Conservation (phyloP, 768 basidiomycete genomes). For the Chalciporus chontae region DNA sequence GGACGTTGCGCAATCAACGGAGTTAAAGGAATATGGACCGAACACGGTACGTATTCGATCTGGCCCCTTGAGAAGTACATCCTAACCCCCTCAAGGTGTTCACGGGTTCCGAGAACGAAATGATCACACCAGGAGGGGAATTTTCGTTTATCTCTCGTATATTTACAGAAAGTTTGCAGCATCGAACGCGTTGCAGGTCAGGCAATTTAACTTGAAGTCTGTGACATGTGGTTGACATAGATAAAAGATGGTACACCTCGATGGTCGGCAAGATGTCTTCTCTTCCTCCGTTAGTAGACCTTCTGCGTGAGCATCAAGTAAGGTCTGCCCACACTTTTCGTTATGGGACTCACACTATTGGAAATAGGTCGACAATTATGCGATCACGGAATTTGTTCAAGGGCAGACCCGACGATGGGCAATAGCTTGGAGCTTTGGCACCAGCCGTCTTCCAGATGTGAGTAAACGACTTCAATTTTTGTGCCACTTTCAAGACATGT, state of each 20-base stretch:
- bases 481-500: constrained; percentile 30
- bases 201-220: neutral
- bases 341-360: neutral
- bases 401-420: constrained; percentile 93
- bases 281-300: constrained; percentile 54
- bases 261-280: constrained; percentile 88
- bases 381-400: constrained; percentile 77
- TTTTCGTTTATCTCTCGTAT: constrained; percentile 71
- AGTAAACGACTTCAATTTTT: constrained; percentile 25
- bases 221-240: neutral
- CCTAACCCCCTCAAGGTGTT: constrained; percentile 53
- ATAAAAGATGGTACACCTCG: constrained; percentile 79
- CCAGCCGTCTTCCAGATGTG: constrained; percentile 73
- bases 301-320: constrained; percentile 48
- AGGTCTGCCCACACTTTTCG: constrained; percentile 6
- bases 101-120: constrained; percentile 82
- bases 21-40: constrained; percentile 64
- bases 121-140: constrained; percentile 90
- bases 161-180: constrained; percentile 64
- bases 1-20: constrained; percentile 60
- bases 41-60: constrained; percentile 53
- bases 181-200: constrained; percentile 58
- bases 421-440: constrained; percentile 78
- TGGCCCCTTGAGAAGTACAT: neutral
- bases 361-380: constrained; percentile 79